phyloP scores from a whole-genome alignment of 2,329 filamentous ascomycete species.

The Periconia macrospinosa region DNA sequence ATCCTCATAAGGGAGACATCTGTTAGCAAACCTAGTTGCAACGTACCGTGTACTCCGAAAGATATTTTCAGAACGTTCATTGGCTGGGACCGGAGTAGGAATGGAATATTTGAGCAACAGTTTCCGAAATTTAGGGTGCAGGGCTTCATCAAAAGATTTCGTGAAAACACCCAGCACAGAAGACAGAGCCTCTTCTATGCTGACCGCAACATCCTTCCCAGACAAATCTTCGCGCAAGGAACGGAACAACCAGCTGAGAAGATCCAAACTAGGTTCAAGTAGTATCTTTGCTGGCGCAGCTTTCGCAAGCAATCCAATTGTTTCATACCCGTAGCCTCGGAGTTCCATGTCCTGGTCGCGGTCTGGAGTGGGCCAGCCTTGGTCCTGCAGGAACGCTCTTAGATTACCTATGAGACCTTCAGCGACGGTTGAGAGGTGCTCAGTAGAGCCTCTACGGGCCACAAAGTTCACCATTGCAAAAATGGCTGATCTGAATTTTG shows the following conservation, averaged over 20 bases:
- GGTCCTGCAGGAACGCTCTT: slow-evolving; percentile 71
- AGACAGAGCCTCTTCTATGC: slow-evolving; percentile 86
- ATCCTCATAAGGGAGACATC: slow-evolving; percentile 79
- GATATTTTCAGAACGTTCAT: slow-evolving; percentile 43
- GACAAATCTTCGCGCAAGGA: slow-evolving; percentile 80
- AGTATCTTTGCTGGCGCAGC: slow-evolving; percentile 63
- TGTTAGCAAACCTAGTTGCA: slow-evolving; percentile 85
- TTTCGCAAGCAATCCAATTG: slow-evolving; percentile 77
- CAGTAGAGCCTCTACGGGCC: slow-evolving; percentile 68
- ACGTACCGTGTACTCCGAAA: slow-evolving; percentile 72
- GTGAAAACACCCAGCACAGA: slow-evolving; percentile 68
- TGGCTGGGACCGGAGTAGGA: slow-evolving; percentile 14
- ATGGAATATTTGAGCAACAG: slow-evolving; percentile 37
- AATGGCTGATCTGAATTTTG: slow-evolving; percentile 78
- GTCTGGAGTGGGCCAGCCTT: slow-evolving; percentile 77
- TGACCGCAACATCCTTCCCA: slow-evolving; percentile 73
- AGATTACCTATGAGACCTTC: slow-evolving; percentile 69
- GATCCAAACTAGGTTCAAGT: slow-evolving; percentile 54
- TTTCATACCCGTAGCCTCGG: slow-evolving; percentile 84
- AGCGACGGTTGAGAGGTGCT: slow-evolving; percentile 67
- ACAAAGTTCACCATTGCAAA: slow-evolving; percentile 89
- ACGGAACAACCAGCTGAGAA: slow-evolving; percentile 77
- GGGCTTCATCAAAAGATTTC: slow-evolving; percentile 43
- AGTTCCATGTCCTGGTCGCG: slow-evolving; percentile 63
- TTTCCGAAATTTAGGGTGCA: slow-evolving; percentile 45